Percentiles rank a stretch among this genome's conserved stretches.
Evolutionary conservation across 345 rosid species (phyloP).

Genomic region (Toxicodendron radicans): DNA sequence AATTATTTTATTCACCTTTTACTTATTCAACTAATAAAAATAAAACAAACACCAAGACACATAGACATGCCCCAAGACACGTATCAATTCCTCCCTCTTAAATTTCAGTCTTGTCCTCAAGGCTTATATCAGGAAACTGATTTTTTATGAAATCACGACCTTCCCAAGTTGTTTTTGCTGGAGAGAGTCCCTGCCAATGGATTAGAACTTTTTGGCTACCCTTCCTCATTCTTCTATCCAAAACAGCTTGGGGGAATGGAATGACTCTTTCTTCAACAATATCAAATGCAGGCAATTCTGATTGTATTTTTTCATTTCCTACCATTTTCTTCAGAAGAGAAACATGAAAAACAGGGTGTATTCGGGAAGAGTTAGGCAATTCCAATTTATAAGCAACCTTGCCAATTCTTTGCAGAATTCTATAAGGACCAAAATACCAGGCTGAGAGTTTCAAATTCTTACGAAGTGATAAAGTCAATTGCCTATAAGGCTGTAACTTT

Average conservation of each 20-base stretch:
- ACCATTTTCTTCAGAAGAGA: constrained; percentile 7
- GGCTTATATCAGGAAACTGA: not conserved
- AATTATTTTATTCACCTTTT: no score
- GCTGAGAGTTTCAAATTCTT: not conserved
- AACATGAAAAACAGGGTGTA: constrained; percentile 4
- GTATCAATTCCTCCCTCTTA: not conserved
- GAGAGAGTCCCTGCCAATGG: not conserved
- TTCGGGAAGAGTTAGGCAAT: not conserved
- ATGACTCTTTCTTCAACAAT: not conserved
- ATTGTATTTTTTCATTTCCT: not conserved
- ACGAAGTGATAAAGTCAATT: not conserved
- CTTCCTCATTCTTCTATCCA: not conserved
- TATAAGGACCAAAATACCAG: constrained; percentile 1
- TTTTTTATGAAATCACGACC: not conserved
- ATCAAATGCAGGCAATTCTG: not conserved
- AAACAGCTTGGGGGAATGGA: not conserved
- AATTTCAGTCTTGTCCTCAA: not conserved
- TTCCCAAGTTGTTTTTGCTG: not conserved
- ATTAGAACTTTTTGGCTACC: not conserved
- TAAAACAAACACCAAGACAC: no score
- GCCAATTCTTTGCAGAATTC: not conserved
- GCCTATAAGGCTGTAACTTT: constrained; percentile 11
- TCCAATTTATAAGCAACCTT: constrained; percentile 3
- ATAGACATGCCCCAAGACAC: no score
- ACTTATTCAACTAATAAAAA: no score